Evolutionary conservation across 177 flowering plant species (phyloP).

Genomic region (Telopea speciosissima): DNA sequence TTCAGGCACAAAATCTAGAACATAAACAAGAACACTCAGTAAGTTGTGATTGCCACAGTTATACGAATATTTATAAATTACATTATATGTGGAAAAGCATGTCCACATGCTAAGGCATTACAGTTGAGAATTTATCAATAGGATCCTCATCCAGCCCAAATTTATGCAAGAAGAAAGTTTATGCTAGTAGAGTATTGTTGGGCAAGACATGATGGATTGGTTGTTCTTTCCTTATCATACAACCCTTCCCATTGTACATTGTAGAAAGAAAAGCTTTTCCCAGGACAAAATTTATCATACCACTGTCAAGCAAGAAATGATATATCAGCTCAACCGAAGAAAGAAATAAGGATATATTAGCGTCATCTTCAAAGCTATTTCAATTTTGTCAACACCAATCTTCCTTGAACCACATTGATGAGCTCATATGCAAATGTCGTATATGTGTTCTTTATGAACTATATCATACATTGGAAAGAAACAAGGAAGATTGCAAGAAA

Average conservation of each 20-base stretch:
- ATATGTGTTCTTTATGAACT: neutral
- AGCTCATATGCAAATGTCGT: neutral
- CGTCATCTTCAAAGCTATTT: neutral
- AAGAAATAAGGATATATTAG: neutral
- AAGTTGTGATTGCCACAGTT: neutral
- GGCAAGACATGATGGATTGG: neutral
- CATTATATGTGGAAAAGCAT: neutral
- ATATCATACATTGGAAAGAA: neutral
- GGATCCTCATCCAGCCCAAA: neutral
- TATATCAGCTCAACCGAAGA: no score
- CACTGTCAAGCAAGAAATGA: neutral
- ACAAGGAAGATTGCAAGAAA: neutral
- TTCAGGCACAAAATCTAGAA: constrained; percentile 63
- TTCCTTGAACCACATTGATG: neutral
- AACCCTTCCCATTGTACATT: neutral
- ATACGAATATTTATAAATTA: neutral
- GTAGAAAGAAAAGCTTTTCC: no score
- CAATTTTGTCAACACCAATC: neutral
- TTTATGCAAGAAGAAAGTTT: neutral
- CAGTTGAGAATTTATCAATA: neutral
- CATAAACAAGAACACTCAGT: neutral
- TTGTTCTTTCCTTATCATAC: neutral
- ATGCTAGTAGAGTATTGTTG: neutral
- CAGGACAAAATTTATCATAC: no score
- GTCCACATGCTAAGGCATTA: neutral